phyloP scores from a whole-genome alignment of 768 basidiomycete species.

The Lentinula sp. region DNA sequence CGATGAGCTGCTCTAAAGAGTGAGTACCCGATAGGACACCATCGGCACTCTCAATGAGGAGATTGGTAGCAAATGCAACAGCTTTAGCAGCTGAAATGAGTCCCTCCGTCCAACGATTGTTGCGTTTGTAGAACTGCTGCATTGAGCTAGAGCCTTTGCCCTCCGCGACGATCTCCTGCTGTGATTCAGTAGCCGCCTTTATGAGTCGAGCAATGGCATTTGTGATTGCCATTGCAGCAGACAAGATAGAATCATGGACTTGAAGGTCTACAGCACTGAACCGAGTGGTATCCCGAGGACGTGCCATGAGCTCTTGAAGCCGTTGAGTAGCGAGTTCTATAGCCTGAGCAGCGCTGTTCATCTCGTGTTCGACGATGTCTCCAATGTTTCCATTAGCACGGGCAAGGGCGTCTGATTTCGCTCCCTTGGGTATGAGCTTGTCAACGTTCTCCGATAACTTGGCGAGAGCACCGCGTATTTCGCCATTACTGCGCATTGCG shows the following conservation, averaged over 20 bases:
- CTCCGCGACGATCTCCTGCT: constrained; percentile 95
- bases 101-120: constrained; percentile 99
- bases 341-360: constrained; percentile 86
- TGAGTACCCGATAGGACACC: constrained; percentile 96
- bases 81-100: constrained; percentile 97
- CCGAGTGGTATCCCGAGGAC: constrained; percentile 81
- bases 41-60: constrained; percentile 96
- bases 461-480: constrained; percentile 72
- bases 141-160: constrained; percentile 88
- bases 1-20: constrained; percentile 97
- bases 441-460: constrained; percentile 89
- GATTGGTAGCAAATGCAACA: constrained; percentile 91
- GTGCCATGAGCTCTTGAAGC: constrained; percentile 84
- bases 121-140: constrained; percentile 99
- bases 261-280: constrained; percentile 90
- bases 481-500: constrained; percentile 84
- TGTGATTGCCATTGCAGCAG: constrained; percentile 92
- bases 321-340: constrained; percentile 92
- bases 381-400: constrained; percentile 91
- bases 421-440: constrained; percentile 75
- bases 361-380: constrained; percentile 94
- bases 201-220: constrained; percentile 92
- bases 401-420: constrained; percentile 59
- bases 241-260: constrained; percentile 96
- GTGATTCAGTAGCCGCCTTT: constrained; percentile 94